phyloP scores from a whole-genome alignment of 2,329 filamentous ascomycete species.

The Bimuria novae-zelandiae region DNA sequence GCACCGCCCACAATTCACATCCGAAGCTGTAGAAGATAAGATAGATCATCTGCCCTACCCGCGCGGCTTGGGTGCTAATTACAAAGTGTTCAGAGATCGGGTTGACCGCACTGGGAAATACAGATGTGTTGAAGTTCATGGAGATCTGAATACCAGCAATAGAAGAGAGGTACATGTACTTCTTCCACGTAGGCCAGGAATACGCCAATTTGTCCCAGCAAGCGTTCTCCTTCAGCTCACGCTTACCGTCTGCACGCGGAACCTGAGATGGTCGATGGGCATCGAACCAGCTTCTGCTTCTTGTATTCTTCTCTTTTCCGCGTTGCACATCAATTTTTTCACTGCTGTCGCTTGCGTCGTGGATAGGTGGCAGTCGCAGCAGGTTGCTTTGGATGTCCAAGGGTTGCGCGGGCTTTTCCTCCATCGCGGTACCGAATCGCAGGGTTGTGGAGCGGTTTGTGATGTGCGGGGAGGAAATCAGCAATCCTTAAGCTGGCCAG shows the following conservation, averaged over 20 bases:
- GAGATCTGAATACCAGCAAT: conserved; percentile 60
- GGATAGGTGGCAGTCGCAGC: neutral
- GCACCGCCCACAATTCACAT: conserved; percentile 87
- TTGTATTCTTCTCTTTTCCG: neutral
- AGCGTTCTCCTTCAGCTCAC: conserved; percentile 46
- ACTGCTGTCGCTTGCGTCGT: neutral
- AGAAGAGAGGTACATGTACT: conserved; percentile 57
- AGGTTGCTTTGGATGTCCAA: neutral
- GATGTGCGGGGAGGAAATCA: neutral
- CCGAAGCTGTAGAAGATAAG: conserved; percentile 80
- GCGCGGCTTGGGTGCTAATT: conserved; percentile 33
- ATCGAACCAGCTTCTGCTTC: conserved; percentile 10
- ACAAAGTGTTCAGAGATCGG: conserved; percentile 64
- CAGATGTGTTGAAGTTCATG: conserved; percentile 61
- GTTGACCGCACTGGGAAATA: conserved; percentile 58
- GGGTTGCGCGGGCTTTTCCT: neutral
- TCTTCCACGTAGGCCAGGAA: conserved; percentile 53
- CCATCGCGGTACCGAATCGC: neutral
- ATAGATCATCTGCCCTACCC: conserved; percentile 54
- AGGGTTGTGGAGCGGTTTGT: neutral
- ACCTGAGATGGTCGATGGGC: conserved; percentile 12
- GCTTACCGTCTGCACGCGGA: conserved; percentile 22
- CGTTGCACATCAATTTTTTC: neutral
- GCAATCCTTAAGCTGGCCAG: neutral
- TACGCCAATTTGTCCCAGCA: conserved; percentile 55